Percentiles rank a stretch among this genome's conserved stretches.
Evolutionary conservation across 192 early-diverging fungal genomes (phyloP).

Genomic region (Backusella australiensis): DNA sequence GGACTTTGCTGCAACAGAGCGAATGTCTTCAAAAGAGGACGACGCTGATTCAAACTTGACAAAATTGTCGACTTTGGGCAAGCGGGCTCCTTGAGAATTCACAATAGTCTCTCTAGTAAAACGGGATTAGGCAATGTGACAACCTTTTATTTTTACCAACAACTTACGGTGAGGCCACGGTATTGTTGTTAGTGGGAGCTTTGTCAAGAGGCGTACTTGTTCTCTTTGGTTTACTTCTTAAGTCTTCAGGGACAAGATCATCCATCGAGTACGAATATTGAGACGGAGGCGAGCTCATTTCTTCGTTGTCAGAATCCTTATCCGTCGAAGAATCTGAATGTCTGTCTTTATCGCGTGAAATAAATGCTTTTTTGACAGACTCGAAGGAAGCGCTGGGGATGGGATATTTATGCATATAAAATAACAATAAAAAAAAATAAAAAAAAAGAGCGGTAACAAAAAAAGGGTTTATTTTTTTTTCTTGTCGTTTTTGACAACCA

Average conservation of each 20-base stretch:
- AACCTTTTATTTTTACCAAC: neutral
- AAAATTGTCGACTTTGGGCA: neutral
- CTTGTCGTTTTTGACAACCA: neutral
- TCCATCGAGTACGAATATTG: neutral
- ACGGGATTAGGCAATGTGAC: neutral
- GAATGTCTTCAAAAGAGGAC: constrained; percentile 11
- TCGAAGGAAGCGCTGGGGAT: neutral
- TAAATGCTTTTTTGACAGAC: neutral
- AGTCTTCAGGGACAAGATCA: neutral
- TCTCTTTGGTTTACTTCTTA: neutral
- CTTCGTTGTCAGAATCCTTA: neutral
- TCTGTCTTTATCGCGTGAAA: neutral
- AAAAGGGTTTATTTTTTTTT: neutral
- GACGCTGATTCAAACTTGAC: neutral
- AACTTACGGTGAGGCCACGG: neutral
- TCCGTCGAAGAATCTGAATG: neutral
- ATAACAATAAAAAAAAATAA: neutral
- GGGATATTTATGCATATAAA: neutral
- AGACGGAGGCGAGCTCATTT: neutral
- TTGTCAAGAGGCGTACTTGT: neutral
- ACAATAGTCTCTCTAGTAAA: neutral
- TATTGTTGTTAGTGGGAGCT: neutral
- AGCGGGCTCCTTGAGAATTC: neutral
- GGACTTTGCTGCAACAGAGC: neutral
- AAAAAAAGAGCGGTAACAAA: neutral